Evolutionary conservation across 768 basidiomycete species (phyloP), one percentile per base, ranked within the genome.

Genomic region (Lyophyllum shimeji): DNA sequence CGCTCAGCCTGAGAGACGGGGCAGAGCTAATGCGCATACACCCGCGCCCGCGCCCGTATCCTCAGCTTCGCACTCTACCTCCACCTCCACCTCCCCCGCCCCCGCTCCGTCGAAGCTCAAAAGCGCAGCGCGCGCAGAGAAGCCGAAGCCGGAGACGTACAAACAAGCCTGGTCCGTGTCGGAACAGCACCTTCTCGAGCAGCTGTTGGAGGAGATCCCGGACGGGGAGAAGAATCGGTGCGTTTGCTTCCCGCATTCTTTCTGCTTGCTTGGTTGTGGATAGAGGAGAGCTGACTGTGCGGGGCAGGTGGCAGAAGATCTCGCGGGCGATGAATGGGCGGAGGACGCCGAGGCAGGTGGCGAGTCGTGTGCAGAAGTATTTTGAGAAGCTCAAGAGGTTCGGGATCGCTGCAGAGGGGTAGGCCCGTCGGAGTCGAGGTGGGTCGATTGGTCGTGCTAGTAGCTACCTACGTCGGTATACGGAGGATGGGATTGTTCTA

Each of bases 301-400:
- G 29, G 4, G 29, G 29, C 63, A 91, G 90, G 50, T 93, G 87
- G 87, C 77, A 84, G 53, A 89, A 90, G 69, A 93, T 93, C 50
- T 93, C 90, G 13, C 74, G 78, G 51, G 91, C 88, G 33, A 93
- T 93, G 91, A 76, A 83, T 46, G 90, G 90, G 0, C 76, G 76
- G 43, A 73, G 90, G 55, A 92, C 91, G 3, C 85, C 90, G 3
- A 73, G 90, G 57, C 91, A 93, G 73, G 91, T 93, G n/a, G 90
- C 90, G 34, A 91, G 89, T 73, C 81, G 90, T 17, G 90, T 93
- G 52, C 91, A 93, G 63, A 93, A 93, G 70, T 93, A 92, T 69
- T 87, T 90, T 67, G 88, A 88, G 67, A 93, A 92, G 75, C 68
- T 93, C 68, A 90, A 86, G 71, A 80, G 81, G 60, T 91, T 85